Base-by-base conservation (phyloP, 441 rosid species). In the Erodium trifolium region DNA sequence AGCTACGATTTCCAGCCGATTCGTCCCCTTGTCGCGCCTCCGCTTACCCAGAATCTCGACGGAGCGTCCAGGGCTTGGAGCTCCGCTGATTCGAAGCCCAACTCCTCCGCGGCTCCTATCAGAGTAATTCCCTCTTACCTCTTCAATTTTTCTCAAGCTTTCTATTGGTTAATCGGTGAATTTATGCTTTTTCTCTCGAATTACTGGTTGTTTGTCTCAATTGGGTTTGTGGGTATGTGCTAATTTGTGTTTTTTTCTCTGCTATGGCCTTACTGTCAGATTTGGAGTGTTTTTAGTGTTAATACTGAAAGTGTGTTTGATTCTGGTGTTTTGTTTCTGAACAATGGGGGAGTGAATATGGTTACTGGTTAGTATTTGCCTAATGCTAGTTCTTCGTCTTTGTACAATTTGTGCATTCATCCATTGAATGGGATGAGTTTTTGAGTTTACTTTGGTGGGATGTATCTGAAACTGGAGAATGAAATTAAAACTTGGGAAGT, bases 1-100 rank as follows among this genome's bases (percentile, higher is more conserved):
- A 90, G 92, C 81, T 92, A 90, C 69, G 97, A 92, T 86, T 92
- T 90, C 69, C 92, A 87, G 75, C 92, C 88, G 53, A 81, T 92
- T 74, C 92, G 90, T 47, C 86, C 91, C 12, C 31, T 81, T 68
- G 73, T 11, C 69, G 35, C 69, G 27, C 49, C 47, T 43, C 7
- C 45, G 19, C 9, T 11, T 17, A 17, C 45, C 14, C 9, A 4
- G 63, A 78, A 76, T 76, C 72, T 73, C 63, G 85, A 81, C 8
- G 84, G 79, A 74, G 68, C 79, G 47, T 76, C 67, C 78, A 82
- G 81, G 86, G 80, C 27, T 68, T 85, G 85, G 87, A 83, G 55
- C 67, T 80, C 86, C 1, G 37, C 81, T 39, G 93, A 89, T 75
- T 71, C 75, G 3, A 78, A 70, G 45, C 41, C 80, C 34, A 78